Conservation (phyloP, 2,329 filamentous ascomycete genomes). For the Incumbomyces delicatus region DNA sequence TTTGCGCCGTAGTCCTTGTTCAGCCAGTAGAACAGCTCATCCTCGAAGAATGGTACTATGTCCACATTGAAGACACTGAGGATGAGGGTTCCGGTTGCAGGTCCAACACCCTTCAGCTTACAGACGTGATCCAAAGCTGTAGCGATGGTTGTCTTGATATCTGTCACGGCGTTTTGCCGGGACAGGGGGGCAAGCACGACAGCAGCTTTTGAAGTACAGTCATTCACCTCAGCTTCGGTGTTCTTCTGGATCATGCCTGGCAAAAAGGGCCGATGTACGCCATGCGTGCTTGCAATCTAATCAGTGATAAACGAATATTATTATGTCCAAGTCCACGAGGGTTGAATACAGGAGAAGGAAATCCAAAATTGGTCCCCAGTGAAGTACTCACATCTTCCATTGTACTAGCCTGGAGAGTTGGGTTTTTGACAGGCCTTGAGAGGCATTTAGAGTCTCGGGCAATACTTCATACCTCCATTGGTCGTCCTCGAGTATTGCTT, state of each 20-base stretch:
- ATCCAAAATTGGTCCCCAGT: background rate
- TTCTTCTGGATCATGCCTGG: constrained; percentile 30
- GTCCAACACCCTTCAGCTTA: constrained; percentile 32
- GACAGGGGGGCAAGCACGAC: constrained; percentile 1
- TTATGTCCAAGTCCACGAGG: background rate
- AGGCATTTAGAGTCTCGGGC: constrained; percentile 20
- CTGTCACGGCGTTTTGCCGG: constrained; percentile 5
- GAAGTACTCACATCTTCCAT: constrained; percentile 34
- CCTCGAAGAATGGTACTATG: constrained; percentile 33
- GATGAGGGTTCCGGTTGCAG: constrained; percentile 34
- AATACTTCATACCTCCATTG: constrained; percentile 30
- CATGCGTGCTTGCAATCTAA: constrained; percentile 25
- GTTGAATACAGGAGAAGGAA: too few relatives aligned
- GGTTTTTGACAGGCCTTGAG: constrained; percentile 14
- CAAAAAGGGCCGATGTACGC: constrained; percentile 30
- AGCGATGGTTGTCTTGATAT: constrained; percentile 7
- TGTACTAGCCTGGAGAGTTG: constrained; percentile 30
- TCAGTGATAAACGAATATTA: background rate
- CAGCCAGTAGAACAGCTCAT: constrained; percentile 35
- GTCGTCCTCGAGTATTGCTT: constrained; percentile 27
- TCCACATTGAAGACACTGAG: constrained; percentile 26
- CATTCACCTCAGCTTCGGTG: constrained; percentile 13
- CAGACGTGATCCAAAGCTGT: constrained; percentile 27
- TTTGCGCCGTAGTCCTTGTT: constrained; percentile 23
- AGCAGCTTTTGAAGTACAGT: constrained; percentile 10